These are phyloP conservation scores for Adansonia gregorii DNA, from an alignment of 441 rosid genomes.

Conservation along the genomic window DNA sequence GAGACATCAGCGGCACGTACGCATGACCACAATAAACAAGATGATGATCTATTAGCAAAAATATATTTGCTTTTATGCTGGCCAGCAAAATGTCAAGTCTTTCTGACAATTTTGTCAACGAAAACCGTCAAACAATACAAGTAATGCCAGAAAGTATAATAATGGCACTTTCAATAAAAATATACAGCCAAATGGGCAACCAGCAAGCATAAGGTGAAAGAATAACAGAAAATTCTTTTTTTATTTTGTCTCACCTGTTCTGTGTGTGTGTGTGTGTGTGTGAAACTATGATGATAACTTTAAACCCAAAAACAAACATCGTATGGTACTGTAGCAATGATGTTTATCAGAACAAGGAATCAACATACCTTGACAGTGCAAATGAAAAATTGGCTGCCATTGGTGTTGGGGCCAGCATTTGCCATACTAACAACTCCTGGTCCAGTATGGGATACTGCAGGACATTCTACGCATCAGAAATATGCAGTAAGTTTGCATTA, in stretches of 20 bases:
- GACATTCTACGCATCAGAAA: slow-evolving; percentile 29
- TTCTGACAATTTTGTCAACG: neutral
- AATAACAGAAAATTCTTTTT: too few species aligned
- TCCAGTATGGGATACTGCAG: slow-evolving; percentile 85
- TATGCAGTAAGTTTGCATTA: neutral
- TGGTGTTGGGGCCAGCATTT: slow-evolving; percentile 98
- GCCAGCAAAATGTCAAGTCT: neutral
- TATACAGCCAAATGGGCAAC: neutral
- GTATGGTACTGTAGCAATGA: neutral
- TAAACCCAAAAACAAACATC: neutral
- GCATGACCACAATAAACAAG: neutral
- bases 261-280: neutral
- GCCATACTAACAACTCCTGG: slow-evolving; percentile 98
- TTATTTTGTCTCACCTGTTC: neutral
- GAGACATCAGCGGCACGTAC: neutral
- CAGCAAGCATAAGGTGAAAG: neutral
- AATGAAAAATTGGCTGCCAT: slow-evolving; percentile 96
- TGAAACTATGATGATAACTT: neutral
- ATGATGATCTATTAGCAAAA: neutral
- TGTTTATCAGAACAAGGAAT: neutral
- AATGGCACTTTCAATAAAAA: neutral
- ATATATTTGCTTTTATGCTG: neutral
- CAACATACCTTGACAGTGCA: slow-evolving; percentile 86
- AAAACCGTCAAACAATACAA: neutral
- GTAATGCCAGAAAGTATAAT: neutral